A percentile compares a stretch with the other conserved stretches of the same genome.
Conservation (phyloP, 2,329 filamentous ascomycete genomes). For the Camillea tinctor region DNA sequence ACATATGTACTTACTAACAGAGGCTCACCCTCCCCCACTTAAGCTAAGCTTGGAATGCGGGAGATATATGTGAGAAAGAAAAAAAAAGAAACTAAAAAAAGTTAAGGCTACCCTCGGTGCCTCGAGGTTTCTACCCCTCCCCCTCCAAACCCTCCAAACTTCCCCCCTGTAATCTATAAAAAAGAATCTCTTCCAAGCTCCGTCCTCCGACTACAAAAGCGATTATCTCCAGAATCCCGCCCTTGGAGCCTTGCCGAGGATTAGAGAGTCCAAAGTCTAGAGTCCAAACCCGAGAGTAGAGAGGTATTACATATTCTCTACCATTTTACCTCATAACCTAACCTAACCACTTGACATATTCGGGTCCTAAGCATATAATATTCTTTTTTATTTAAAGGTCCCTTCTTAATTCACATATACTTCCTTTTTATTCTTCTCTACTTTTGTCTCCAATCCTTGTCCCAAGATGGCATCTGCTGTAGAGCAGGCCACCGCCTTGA, state of each 20-base stretch:
- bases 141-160: background rate
- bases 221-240: background rate
- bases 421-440: background rate
- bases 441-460: background rate
- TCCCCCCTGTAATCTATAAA: no score
- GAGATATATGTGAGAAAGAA: background rate
- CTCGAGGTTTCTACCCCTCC: background rate
- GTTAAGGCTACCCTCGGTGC: background rate
- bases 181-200: background rate
- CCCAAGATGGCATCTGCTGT: conserved; percentile 40
- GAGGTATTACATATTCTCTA: no score
- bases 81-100: no score
- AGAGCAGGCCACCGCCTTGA: conserved; percentile 77
- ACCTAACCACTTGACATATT: background rate
- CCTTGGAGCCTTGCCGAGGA: background rate
- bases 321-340: no score
- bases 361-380: background rate
- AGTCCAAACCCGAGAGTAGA: background rate
- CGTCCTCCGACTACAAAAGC: background rate
- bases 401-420: no score
- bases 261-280: background rate
- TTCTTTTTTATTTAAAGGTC: no score
- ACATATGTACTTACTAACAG: background rate
- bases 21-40: no score
- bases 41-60: background rate